Conservation (phyloP, 2,329 filamentous ascomycete genomes). For the Paraphaeosphaeria minitans region DNA sequence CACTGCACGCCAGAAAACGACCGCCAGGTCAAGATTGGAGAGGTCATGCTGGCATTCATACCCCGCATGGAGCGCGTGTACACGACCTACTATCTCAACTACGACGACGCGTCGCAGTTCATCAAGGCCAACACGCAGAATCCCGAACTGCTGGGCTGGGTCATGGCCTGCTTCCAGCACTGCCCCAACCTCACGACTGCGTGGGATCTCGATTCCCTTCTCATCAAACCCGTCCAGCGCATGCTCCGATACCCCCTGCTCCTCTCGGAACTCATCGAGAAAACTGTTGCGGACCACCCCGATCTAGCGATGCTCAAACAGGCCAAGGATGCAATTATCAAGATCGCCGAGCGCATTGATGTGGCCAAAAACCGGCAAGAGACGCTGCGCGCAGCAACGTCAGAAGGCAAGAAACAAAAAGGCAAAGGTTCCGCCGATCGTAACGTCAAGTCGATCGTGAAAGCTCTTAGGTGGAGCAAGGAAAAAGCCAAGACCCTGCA, state of each 20-base stretch:
- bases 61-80: slow-evolving; percentile 68
- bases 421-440: slow-evolving; percentile 30
- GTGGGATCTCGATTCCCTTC: slow-evolving; percentile 93
- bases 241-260: slow-evolving; percentile 93
- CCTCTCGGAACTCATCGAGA: slow-evolving; percentile 76
- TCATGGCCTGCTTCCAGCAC: slow-evolving; percentile 89
- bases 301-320: slow-evolving; percentile 74
- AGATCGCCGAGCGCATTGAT: slow-evolving; percentile 75
- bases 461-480: slow-evolving; percentile 86
- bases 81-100: slow-evolving; percentile 67
- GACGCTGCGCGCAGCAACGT: slow-evolving; percentile 62
- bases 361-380: slow-evolving; percentile 95
- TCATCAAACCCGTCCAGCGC: slow-evolving; percentile 95
- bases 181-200: slow-evolving; percentile 90
- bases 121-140: slow-evolving; percentile 59
- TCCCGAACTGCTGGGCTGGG: slow-evolving; percentile 75
- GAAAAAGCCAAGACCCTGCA: slow-evolving; percentile 80
- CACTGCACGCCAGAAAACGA: slow-evolving; percentile 57
- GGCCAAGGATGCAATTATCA: slow-evolving; percentile 71
- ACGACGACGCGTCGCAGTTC: slow-evolving; percentile 67
- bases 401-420: slow-evolving; percentile 45
- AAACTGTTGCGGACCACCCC: slow-evolving; percentile 81
- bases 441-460: slow-evolving; percentile 75
- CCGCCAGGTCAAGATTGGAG: slow-evolving; percentile 62
- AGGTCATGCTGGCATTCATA: slow-evolving; percentile 62